Percentiles rank a stretch among this genome's conserved stretches.
phyloP scores from a whole-genome alignment of 2,329 filamentous ascomycete genomes.

The Aspergillus quadrilineatus region DNA sequence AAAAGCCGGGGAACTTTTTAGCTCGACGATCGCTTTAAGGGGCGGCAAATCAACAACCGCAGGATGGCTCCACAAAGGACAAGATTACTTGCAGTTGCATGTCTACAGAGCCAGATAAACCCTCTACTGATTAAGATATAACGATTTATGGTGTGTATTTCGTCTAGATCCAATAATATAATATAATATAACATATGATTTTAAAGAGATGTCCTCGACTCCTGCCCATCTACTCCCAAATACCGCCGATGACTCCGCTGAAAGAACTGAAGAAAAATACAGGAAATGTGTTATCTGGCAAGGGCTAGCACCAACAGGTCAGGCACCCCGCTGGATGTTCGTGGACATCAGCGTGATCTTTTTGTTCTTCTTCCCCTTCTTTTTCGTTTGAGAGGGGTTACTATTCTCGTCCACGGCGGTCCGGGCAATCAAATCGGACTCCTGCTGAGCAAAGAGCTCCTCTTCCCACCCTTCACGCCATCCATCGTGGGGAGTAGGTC shows the following conservation, averaged over 20 bases:
- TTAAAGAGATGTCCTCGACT: constrained; percentile 9
- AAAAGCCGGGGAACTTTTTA: constrained; percentile 11
- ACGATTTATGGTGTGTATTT: neutral
- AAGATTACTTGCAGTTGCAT: neutral
- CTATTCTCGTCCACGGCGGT: constrained; percentile 37
- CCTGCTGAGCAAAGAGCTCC: constrained; percentile 66
- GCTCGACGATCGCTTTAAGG: constrained; percentile 10
- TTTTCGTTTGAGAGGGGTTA: constrained; percentile 45
- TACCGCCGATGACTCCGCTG: neutral
- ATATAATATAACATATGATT: constrained; percentile 11
- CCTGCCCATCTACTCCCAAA: constrained; percentile 12
- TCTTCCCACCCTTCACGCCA: constrained; percentile 85
- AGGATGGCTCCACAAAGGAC: neutral
- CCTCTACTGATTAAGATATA: neutral
- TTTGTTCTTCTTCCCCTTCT: constrained; percentile 66
- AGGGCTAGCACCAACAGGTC: constrained; percentile 17
- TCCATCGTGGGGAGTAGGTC: constrained; percentile 63
- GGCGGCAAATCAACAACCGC: constrained; percentile 1
- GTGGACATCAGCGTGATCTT: constrained; percentile 70
- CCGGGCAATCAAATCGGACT: constrained; percentile 50
- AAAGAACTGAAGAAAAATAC: neutral
- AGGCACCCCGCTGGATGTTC: constrained; percentile 59
- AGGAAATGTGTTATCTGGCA: neutral
- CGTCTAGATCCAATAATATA: neutral
- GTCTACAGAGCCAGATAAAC: neutral